Evolutionary conservation across 2,329 filamentous ascomycete genomes (phyloP).

Genomic region (Uncinocarpus reesii): DNA sequence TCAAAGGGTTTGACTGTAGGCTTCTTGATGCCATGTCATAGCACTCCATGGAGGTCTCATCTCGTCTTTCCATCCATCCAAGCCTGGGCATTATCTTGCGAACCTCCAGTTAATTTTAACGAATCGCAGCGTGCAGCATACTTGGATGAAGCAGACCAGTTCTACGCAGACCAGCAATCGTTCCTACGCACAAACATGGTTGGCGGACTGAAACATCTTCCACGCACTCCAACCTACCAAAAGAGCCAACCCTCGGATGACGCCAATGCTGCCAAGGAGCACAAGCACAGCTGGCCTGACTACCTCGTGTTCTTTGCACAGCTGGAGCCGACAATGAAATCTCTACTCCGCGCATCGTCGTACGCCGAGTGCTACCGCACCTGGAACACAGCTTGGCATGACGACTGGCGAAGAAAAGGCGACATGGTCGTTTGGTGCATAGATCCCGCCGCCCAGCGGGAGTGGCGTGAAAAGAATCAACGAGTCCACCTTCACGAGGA

Average conservation of each 20-base stretch:
- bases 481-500: constrained; percentile 2
- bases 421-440: constrained; percentile 54
- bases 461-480: constrained; percentile 26
- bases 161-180: constrained; percentile 56
- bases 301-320: constrained; percentile 48
- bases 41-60: constrained; percentile 87
- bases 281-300: constrained; percentile 37
- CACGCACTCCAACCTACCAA: constrained; percentile 27
- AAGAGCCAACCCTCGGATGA: background rate
- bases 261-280: background rate
- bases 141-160: constrained; percentile 80
- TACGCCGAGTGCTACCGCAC: constrained; percentile 51
- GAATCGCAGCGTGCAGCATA: constrained; percentile 55
- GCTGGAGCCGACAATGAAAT: constrained; percentile 42
- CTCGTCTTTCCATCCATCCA: constrained; percentile 63
- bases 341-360: constrained; percentile 34
- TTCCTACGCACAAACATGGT: constrained; percentile 51
- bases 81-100: constrained; percentile 80
- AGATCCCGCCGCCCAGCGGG: constrained; percentile 28
- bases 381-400: constrained; percentile 54
- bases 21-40: constrained; percentile 93
- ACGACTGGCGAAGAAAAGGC: constrained; percentile 51
- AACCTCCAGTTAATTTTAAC: constrained; percentile 66
- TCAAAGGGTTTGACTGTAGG: constrained; percentile 46
- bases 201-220: constrained; percentile 28